Evolutionary conservation across 2,329 filamentous ascomycete genomes (phyloP).

Genomic region (Phyllachora maydis): DNA sequence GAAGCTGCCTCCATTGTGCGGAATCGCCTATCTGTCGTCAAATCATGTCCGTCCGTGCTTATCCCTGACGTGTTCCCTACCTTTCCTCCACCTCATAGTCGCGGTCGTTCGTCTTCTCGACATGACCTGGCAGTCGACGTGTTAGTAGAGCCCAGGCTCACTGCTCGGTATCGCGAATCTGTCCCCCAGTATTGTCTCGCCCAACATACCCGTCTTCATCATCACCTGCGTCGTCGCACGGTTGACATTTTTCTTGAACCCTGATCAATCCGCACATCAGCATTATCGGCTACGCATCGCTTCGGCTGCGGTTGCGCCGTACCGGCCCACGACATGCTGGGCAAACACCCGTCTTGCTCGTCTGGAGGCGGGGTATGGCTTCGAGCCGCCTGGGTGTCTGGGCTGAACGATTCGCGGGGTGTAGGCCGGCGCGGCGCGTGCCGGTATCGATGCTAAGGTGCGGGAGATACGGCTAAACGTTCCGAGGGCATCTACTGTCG

Average conservation of each 20-base stretch:
- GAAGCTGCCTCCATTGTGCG: slow-evolving; percentile 94
- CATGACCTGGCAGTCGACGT: slow-evolving; percentile 69
- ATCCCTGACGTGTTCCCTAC: slow-evolving; percentile 17
- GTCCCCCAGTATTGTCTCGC: too few species aligned
- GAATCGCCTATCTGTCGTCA: slow-evolving; percentile 59
- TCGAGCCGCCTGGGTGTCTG: too few species aligned
- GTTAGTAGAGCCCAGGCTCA: too few species aligned
- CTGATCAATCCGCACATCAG: slow-evolving; percentile 16
- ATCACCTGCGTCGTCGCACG: slow-evolving; percentile 98
- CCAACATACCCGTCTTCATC: slow-evolving; percentile 82
- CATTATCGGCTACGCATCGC: neutral
- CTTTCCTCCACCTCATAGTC: slow-evolving; percentile 97
- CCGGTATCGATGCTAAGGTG: too few species aligned
- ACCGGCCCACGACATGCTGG: slow-evolving; percentile 27
- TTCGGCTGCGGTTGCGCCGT: slow-evolving; percentile 7
- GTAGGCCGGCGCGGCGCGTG: too few species aligned
- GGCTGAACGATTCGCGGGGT: too few species aligned
- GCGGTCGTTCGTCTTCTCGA: slow-evolving; percentile 95
- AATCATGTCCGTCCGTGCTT: slow-evolving; percentile 2
- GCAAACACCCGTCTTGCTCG: slow-evolving; percentile 3
- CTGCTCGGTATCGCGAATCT: too few species aligned
- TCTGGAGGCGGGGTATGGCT: too few species aligned
- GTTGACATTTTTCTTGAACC: slow-evolving; percentile 93
- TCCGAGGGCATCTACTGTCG: too few species aligned
- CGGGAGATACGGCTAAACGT: too few species aligned